These are phyloP conservation scores for Aquilaria malaccensis DNA, from an alignment of 345 rosid genomes.

Conservation along the genomic window DNA sequence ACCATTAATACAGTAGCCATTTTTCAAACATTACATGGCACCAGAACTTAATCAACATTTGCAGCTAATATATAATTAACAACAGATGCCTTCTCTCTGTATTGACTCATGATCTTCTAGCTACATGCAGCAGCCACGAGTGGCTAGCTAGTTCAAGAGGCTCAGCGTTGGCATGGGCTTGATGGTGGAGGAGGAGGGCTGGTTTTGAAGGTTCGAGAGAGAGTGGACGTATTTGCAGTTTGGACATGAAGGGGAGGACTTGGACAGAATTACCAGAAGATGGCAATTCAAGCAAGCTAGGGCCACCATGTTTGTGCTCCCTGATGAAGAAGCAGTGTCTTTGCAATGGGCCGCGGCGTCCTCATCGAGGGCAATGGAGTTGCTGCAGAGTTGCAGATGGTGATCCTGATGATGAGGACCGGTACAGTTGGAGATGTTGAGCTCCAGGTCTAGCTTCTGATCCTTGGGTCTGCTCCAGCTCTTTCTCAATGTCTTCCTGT, in stretches of 20 bases:
- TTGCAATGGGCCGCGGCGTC: too few relatives aligned
- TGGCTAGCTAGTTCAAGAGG: conserved; percentile 24
- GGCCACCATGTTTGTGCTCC: conserved; percentile 32
- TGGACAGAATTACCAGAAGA: conserved; percentile 43
- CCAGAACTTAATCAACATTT: too few relatives aligned
- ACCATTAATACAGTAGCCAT: too few relatives aligned
- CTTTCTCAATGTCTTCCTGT: conserved; percentile 35
- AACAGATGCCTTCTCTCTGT: too few relatives aligned
- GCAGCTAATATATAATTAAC: too few relatives aligned
- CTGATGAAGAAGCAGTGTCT: conserved; percentile 9
- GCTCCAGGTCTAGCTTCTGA: conserved; percentile 35
- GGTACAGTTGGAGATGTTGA: conserved; percentile 28
- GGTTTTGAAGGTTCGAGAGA: conserved; percentile 18
- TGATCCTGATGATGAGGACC: background rate
- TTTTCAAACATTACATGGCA: too few relatives aligned
- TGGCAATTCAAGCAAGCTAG: conserved; percentile 45
- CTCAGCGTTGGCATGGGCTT: conserved; percentile 25
- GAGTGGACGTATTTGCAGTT: conserved; percentile 51
- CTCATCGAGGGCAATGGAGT: background rate
- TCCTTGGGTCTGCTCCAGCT: conserved; percentile 34
- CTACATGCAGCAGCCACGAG: too few relatives aligned
- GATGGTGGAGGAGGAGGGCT: conserved; percentile 13
- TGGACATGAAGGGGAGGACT: conserved; percentile 44
- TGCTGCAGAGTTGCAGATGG: background rate
- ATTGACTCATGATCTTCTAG: too few relatives aligned